phyloP scores from a whole-genome alignment of 352 stramenopile species.

The Blastocystis sp. region DNA sequence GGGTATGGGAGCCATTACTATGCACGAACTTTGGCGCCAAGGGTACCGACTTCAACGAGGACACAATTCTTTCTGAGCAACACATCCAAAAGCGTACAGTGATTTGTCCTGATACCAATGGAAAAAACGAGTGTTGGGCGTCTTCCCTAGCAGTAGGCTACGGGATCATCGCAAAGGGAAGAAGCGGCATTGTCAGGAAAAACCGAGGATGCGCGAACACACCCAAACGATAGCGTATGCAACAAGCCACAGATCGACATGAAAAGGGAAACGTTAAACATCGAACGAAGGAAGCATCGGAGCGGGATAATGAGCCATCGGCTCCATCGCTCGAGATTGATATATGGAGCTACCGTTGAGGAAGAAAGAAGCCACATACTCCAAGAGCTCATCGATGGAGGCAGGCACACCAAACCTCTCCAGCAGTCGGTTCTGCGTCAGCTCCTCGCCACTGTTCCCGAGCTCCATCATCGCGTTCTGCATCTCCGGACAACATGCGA shows the following conservation, averaged over 20 bases:
- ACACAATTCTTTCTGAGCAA: background rate
- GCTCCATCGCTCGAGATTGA: background rate
- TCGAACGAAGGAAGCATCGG: background rate
- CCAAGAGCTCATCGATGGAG: constrained; percentile 4
- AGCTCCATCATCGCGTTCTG: background rate
- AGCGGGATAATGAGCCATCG: background rate
- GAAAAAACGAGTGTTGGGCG: no score
- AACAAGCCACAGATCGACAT: background rate
- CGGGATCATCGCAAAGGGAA: background rate
- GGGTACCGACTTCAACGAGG: background rate
- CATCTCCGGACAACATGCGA: constrained; percentile 9
- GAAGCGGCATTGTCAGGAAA: background rate
- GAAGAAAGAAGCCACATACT: background rate
- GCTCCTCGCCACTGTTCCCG: background rate
- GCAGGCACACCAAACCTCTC: background rate
- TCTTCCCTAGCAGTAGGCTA: no score
- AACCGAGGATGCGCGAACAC: background rate
- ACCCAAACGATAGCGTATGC: background rate
- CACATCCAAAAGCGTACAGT: background rate
- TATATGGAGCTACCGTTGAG: constrained; percentile 1
- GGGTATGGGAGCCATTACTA: constrained; percentile 9
- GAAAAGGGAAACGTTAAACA: background rate
- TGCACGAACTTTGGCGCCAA: background rate
- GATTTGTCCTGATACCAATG: background rate
- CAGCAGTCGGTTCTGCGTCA: background rate